These are phyloP conservation scores for Metarhizium brunneum DNA, from an alignment of 2,329 filamentous ascomycete species.

Conservation along the genomic window DNA sequence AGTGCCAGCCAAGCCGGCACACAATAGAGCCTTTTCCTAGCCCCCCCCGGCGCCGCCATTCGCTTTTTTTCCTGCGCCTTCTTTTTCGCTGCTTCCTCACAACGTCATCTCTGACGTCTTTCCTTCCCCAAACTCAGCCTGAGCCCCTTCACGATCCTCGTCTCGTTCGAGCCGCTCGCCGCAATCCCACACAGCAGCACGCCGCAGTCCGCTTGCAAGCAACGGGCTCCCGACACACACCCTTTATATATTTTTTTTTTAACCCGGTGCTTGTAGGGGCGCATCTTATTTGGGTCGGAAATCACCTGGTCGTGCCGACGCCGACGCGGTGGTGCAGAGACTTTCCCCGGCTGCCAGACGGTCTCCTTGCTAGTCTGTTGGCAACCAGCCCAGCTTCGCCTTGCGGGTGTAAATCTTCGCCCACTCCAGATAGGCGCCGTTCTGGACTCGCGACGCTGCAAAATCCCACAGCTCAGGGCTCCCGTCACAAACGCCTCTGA, in stretches of 20 bases:
- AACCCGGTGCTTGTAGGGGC: neutral
- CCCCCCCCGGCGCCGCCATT: conserved; percentile 17
- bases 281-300: neutral
- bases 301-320: neutral
- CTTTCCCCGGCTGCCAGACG: neutral
- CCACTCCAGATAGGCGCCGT: conserved; percentile 2
- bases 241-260: neutral
- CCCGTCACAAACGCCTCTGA: conserved; percentile 10
- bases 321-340: conserved; percentile 7
- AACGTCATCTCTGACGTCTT: conserved; percentile 43
- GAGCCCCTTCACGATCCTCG: conserved; percentile 25
- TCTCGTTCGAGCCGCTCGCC: conserved; percentile 13
- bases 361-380: neutral
- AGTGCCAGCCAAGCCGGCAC: neutral
- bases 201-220: conserved; percentile 1
- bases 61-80: conserved; percentile 22
- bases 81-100: conserved; percentile 24
- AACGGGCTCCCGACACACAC: conserved; percentile 1
- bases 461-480: neutral
- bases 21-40: conserved; percentile 2
- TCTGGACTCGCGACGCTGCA: neutral
- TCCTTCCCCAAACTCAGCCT: conserved; percentile 25
- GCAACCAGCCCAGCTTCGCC: neutral
- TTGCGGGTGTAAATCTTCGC: conserved; percentile 8
- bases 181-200: conserved; percentile 15